These are phyloP conservation scores for Rasamsonia emersonii DNA, from an alignment of 2,329 filamentous ascomycete genomes.

Conservation along the genomic window DNA sequence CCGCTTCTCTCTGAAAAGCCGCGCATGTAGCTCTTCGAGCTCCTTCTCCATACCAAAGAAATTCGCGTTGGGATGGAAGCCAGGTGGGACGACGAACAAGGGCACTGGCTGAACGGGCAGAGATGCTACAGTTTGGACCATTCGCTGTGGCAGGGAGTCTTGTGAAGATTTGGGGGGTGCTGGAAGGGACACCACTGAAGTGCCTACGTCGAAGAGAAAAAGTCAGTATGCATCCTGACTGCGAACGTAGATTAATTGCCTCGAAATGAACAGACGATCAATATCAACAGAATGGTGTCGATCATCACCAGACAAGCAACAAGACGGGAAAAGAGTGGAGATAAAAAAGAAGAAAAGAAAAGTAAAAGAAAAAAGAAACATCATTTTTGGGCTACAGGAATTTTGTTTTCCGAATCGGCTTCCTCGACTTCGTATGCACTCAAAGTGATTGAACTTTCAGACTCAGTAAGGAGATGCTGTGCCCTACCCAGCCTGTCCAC, in stretches of 20 bases:
- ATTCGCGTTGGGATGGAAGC: slow-evolving; percentile 54
- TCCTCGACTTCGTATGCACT: slow-evolving; percentile 33
- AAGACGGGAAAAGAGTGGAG: not conserved
- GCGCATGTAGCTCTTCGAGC: slow-evolving; percentile 49
- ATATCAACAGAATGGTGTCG: no score
- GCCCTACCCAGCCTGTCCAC: slow-evolving; percentile 24
- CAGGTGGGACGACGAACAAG: slow-evolving; percentile 42
- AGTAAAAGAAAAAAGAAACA: slow-evolving; percentile 3
- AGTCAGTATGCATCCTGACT: slow-evolving; percentile 4
- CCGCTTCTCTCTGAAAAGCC: slow-evolving; percentile 52
- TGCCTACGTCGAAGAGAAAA: slow-evolving; percentile 21
- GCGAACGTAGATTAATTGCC: no score
- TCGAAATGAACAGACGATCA: not conserved
- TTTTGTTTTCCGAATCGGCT: slow-evolving; percentile 10
- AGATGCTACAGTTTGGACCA: slow-evolving; percentile 17
- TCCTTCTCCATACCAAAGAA: slow-evolving; percentile 56
- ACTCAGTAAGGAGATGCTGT: slow-evolving; percentile 22
- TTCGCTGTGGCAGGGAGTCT: slow-evolving; percentile 16
- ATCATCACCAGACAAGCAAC: not conserved
- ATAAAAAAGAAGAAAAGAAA: not conserved
- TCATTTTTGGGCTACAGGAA: slow-evolving; percentile 3
- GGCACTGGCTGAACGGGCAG: slow-evolving; percentile 18
- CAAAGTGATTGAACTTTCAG: slow-evolving; percentile 20
- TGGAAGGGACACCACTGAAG: slow-evolving; percentile 16
- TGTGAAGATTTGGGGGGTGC: slow-evolving; percentile 6